These are phyloP conservation scores for Chlorella vulgaris DNA, from an alignment of 139 green algal genomes.

Conservation along the genomic window DNA sequence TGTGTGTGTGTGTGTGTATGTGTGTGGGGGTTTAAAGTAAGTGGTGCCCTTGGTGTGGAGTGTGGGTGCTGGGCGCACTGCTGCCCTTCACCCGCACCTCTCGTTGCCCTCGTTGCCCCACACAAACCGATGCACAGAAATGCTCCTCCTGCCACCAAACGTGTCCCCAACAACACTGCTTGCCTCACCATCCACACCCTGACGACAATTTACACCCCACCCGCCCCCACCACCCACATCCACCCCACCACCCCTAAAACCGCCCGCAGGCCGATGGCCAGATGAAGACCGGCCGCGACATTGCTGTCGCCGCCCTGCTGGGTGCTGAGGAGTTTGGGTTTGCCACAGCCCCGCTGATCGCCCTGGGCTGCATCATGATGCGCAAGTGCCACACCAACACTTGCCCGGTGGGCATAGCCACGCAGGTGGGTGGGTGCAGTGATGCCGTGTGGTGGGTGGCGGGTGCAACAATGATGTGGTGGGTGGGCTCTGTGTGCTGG, in stretches of 20 bases:
- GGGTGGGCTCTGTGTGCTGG: background rate
- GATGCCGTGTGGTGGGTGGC: background rate
- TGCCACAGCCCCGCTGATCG: constrained; percentile 94
- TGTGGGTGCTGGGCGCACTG: too few relatives aligned
- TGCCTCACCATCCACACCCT: too few relatives aligned
- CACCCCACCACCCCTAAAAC: too few relatives aligned
- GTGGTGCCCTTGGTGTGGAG: too few relatives aligned
- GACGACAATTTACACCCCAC: too few relatives aligned
- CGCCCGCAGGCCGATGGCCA: constrained; percentile 87
- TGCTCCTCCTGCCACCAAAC: too few relatives aligned
- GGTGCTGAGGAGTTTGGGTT: constrained; percentile 98
- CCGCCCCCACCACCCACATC: too few relatives aligned
- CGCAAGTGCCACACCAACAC: constrained; percentile 99
- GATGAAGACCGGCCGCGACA: constrained; percentile 93
- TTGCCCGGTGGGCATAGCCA: constrained; percentile 95
- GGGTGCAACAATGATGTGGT: background rate
- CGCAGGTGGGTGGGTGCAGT: constrained; percentile 47
- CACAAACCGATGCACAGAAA: too few relatives aligned
- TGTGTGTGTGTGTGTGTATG: constrained; percentile 25
- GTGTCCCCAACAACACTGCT: too few relatives aligned
- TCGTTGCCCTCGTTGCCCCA: too few relatives aligned
- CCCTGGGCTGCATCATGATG: constrained; percentile 81
- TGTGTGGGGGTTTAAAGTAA: background rate
- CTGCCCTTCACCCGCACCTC: too few relatives aligned
- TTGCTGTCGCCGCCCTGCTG: constrained; percentile 85